phyloP scores from a whole-genome alignment of 768 basidiomycete species.

The Lactarius trivialis region DNA sequence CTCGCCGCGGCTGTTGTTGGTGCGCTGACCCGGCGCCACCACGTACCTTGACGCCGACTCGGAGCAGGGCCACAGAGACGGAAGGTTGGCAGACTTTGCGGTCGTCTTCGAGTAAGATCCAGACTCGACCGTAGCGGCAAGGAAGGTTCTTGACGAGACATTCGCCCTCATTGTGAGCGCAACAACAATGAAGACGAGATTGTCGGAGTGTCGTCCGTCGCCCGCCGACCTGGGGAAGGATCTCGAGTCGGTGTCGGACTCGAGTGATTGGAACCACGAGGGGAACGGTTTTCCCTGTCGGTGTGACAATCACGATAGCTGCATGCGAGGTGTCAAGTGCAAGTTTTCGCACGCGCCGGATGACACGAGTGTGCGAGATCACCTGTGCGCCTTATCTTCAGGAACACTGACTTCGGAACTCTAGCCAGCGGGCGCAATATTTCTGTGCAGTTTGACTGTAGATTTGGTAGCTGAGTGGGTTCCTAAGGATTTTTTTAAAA shows the following conservation, averaged over 20 bases:
- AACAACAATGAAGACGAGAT: conserved; percentile 13
- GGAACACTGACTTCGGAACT: background rate
- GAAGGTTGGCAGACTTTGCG: no score
- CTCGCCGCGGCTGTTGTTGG: conserved; percentile 25
- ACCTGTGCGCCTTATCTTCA: conserved; percentile 13
- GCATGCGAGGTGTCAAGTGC: conserved; percentile 38
- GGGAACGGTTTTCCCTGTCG: conserved; percentile 50
- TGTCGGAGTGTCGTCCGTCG: conserved; percentile 20
- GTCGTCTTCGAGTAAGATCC: conserved; percentile 29
- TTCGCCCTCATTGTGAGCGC: background rate
- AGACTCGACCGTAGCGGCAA: conserved; percentile 19
- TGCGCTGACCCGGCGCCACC: conserved; percentile 5
- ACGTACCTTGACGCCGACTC: no score
- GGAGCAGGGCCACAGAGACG: conserved; percentile 11
- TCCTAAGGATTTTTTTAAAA: no score
- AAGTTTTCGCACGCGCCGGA: conserved; percentile 49
- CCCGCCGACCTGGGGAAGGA: conserved; percentile 31
- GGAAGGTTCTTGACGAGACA: conserved; percentile 21
- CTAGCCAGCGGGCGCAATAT: conserved; percentile 45
- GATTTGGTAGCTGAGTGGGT: conserved; percentile 41
- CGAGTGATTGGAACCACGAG: conserved; percentile 45
- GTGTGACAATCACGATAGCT: conserved; percentile 51
- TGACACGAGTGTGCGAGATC: conserved; percentile 47
- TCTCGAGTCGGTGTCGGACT: conserved; percentile 43
- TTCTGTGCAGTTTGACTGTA: conserved; percentile 40